These are phyloP conservation scores for Monilinia fructicola DNA, from an alignment of 2,329 filamentous ascomycete genomes.

Conservation along the genomic window DNA sequence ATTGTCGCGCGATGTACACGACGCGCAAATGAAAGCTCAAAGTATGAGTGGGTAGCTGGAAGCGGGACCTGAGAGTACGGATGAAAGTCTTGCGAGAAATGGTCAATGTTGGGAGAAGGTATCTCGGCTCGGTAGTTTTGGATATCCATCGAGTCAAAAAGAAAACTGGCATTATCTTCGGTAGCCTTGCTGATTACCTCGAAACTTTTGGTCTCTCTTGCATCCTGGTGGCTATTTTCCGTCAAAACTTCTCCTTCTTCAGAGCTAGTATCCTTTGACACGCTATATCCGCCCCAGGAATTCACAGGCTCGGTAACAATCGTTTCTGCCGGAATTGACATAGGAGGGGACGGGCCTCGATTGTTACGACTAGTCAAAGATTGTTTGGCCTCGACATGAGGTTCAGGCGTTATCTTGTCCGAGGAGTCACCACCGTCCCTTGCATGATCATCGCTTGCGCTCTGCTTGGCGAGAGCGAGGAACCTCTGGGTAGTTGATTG, in stretches of 20 bases:
- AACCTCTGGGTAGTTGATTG: slow-evolving; percentile 59
- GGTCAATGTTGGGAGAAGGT: slow-evolving; percentile 34
- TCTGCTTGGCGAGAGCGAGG: slow-evolving; percentile 52
- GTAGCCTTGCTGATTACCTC: slow-evolving; percentile 54
- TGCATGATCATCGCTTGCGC: slow-evolving; percentile 44
- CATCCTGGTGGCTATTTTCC: slow-evolving; percentile 25
- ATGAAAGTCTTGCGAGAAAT: slow-evolving; percentile 35
- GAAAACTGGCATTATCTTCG: slow-evolving; percentile 55
- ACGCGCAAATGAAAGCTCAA: slow-evolving; percentile 68
- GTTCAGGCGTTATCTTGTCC: slow-evolving; percentile 27
- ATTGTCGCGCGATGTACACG: slow-evolving; percentile 65
- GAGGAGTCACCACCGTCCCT: slow-evolving; percentile 29
- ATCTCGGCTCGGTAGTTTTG: slow-evolving; percentile 37
- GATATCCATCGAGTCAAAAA: slow-evolving; percentile 43
- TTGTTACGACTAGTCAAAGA: background rate
- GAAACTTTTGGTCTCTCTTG: slow-evolving; percentile 39
- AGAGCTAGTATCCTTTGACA: slow-evolving; percentile 30
- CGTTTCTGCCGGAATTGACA: slow-evolving; percentile 9
- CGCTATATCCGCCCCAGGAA: slow-evolving; percentile 34
- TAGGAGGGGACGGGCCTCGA: slow-evolving; percentile 20
- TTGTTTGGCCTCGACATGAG: slow-evolving; percentile 13
- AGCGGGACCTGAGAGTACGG: slow-evolving; percentile 43
- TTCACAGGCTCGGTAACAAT: background rate
- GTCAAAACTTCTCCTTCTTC: slow-evolving; percentile 30
- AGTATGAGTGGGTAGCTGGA: slow-evolving; percentile 57